Evolutionary conservation across 257 asterid species (phyloP), one percentile per base, ranked within the genome.

Genomic region (Ligustrum vulgare): DNA sequence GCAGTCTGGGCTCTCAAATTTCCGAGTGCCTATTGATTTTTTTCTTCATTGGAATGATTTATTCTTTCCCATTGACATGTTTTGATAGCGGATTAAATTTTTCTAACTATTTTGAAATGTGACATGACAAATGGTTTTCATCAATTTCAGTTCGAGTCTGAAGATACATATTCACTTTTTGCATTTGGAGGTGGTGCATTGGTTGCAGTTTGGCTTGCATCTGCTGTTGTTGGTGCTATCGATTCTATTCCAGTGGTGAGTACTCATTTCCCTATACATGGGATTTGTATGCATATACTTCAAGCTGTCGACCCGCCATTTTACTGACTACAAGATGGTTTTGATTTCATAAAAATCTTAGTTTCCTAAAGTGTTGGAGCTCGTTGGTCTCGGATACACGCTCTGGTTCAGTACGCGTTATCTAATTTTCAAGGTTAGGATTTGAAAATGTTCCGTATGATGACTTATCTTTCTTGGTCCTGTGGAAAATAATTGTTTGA

Each of bases 221-320:
- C 77, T 68, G 87, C 97, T 18, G 72, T 93, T 25, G 82, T 93
- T 65, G 86, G 89, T 70, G 97, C 97, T 70, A 80, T 93, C 28
- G 95, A 93, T 77, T 90, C 96, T 51, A 83, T 93, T 66, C 97
- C 98, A 16, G 31, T 93, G 92, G 98, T 93, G 63, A 34, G 90
- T 63, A 43, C 28, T 33, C 31, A 20, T 39, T 8, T 66, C 64
- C 16, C 64, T 22, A 15, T 66, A 31, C 22, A 39, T 76, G 16
- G 16, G 5, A 45, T 33, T 8, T 36, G 2, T 22, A 15, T 22
- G 18, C 69, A 20, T 23, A 3, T 15, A 5, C 6, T 39, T 35
- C 22, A 11, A 43, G 9, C 31, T 66, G 11, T 60, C 28, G 49
- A 39, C 15, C 8, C 0, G 6, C 5, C 70, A 60, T 36, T 34